Evolutionary conservation across 345 rosid genomes (phyloP).

Genomic region (Populus simonii): DNA sequence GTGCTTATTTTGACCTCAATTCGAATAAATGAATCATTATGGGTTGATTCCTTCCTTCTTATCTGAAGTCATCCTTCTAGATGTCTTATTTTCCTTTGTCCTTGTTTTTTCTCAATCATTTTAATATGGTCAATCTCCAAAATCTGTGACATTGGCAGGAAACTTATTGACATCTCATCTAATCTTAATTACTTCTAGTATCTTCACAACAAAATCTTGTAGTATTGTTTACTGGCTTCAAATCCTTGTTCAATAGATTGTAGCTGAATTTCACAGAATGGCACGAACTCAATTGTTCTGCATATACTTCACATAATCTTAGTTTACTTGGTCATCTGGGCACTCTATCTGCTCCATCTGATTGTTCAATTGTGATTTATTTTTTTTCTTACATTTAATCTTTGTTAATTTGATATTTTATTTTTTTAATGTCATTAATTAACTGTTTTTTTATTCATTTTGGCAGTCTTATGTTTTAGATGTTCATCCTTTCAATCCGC

Average conservation of each 20-base stretch:
- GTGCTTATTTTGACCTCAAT: background rate
- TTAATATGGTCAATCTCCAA: too few species aligned
- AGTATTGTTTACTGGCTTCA: background rate
- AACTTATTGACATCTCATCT: too few species aligned
- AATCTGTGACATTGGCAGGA: too few species aligned
- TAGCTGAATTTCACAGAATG: background rate
- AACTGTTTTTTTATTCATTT: slow-evolving; percentile 24
- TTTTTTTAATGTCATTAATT: slow-evolving; percentile 7
- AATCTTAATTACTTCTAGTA: background rate
- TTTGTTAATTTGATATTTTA: slow-evolving; percentile 12
- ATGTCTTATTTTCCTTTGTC: too few species aligned
- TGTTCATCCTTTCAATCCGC: slow-evolving; percentile 96
- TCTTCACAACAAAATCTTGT: slow-evolving; percentile 5
- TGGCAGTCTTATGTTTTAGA: slow-evolving; percentile 96
- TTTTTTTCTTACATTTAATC: background rate
- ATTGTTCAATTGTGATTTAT: background rate
- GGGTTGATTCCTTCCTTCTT: too few species aligned
- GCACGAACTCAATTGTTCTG: slow-evolving; percentile 1
- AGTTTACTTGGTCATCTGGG: background rate
- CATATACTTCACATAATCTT: slow-evolving; percentile 2
- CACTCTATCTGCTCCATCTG: background rate
- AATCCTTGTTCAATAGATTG: background rate
- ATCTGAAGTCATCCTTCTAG: too few species aligned
- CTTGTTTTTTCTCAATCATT: too few species aligned
- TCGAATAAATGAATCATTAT: too few species aligned